These are phyloP conservation scores for Carex kokanica DNA, from an alignment of 176 grass and related monocot species.

Conservation along the genomic window DNA sequence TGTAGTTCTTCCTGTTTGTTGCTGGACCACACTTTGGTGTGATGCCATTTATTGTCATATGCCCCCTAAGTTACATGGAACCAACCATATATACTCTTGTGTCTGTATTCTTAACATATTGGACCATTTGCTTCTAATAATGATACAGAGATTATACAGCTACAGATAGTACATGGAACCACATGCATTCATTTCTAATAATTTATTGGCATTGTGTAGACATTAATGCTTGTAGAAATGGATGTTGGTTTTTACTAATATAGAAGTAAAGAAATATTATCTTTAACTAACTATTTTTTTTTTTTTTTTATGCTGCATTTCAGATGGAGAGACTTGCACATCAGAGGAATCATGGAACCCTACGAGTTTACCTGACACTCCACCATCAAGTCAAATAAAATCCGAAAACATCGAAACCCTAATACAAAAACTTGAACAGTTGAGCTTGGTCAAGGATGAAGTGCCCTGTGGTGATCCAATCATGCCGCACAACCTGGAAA, in stretches of 20 bases:
- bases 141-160: background rate
- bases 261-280: background rate
- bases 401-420: conserved; percentile 58
- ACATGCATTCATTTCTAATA: background rate
- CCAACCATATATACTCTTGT: conserved; percentile 46
- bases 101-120: conserved; percentile 44
- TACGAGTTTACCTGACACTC: conserved; percentile 56
- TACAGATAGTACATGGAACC: conserved; percentile 1
- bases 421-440: conserved; percentile 63
- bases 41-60: conserved; percentile 29
- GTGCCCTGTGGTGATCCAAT: conserved; percentile 26
- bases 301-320: conserved; percentile 26
- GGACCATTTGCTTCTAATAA: conserved; percentile 22
- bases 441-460: conserved; percentile 60
- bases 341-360: conserved; percentile 74
- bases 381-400: conserved; percentile 68
- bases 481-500: conserved; percentile 19
- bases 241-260: background rate
- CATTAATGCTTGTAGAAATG: background rate
- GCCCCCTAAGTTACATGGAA: conserved; percentile 43
- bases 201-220: background rate
- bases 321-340: conserved; percentile 71
- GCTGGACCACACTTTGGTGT: conserved; percentile 12
- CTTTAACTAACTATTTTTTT: conserved; percentile 7
- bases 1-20: conserved; percentile 12